phyloP scores from a whole-genome alignment of 257 asterid genomes.

The Paulownia fortunei region DNA sequence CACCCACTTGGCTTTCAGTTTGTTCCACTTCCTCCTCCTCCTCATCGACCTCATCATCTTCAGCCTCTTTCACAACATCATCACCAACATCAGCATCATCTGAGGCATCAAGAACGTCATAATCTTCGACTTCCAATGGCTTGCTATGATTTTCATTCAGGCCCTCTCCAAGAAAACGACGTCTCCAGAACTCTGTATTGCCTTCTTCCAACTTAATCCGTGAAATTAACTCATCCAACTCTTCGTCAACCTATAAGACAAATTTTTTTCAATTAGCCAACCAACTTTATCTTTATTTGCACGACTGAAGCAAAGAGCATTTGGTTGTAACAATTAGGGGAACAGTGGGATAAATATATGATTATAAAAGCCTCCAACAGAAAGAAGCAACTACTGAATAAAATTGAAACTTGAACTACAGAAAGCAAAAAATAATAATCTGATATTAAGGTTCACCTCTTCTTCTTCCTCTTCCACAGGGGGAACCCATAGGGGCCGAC shows the following conservation, averaged over 20 bases:
- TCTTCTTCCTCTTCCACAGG: conserved; percentile 98
- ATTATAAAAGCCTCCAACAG: neutral
- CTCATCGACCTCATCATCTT: conserved; percentile 70
- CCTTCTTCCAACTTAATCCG: conserved; percentile 94
- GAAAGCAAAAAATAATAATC: conserved; percentile 3
- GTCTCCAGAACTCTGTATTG: conserved; percentile 95
- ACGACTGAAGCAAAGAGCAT: conserved; percentile 20
- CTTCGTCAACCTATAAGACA: conserved; percentile 77
- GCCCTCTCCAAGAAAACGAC: conserved; percentile 96
- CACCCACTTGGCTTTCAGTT: conserved; percentile 73
- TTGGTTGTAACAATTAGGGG: neutral
- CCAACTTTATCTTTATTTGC: neutral
- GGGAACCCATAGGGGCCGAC: conserved; percentile 99
- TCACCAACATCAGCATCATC: conserved; percentile 74
- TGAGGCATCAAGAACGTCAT: conserved; percentile 54
- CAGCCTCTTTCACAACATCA: conserved; percentile 69
- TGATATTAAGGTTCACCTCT: conserved; percentile 61
- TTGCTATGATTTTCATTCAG: conserved; percentile 65
- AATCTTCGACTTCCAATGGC: conserved; percentile 57
- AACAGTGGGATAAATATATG: conserved; percentile 14
- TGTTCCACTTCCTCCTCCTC: conserved; percentile 87
- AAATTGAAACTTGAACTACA: conserved; percentile 6
- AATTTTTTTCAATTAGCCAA: conserved; percentile 18
- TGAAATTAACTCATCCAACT: conserved; percentile 89
- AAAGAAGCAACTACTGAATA: conserved; percentile 12